phyloP scores from a whole-genome alignment of 164 flowering plant genomes.

The Vitis cinerea region DNA sequence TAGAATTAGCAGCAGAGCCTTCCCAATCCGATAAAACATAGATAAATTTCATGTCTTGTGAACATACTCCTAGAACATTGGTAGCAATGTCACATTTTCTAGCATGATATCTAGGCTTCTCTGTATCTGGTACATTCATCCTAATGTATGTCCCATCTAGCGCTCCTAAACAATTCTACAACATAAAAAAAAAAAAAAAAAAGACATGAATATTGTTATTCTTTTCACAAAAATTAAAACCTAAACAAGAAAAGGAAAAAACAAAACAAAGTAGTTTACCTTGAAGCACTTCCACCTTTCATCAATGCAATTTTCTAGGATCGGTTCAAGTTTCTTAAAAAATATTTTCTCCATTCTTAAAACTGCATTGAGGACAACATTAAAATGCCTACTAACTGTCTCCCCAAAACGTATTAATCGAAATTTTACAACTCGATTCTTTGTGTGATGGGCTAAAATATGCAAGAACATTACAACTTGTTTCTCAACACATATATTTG shows the following conservation, averaged over 20 bases:
- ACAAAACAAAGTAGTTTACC: background rate
- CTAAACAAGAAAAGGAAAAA: background rate
- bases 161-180: constrained; percentile 14
- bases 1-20: constrained; percentile 2
- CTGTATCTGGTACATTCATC: background rate
- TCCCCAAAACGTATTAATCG: constrained; percentile 2
- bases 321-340: constrained; percentile 5
- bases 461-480: constrained; percentile 13
- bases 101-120: constrained; percentile 1
- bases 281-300: constrained; percentile 21
- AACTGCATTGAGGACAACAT: constrained; percentile 2
- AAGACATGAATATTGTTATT: background rate
- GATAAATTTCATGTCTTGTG: constrained; percentile 6
- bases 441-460: constrained; percentile 11
- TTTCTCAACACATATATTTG: constrained; percentile 9
- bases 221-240: background rate
- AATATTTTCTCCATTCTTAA: background rate
- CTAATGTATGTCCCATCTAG: constrained; percentile 13
- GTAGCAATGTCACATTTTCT: constrained; percentile 13
- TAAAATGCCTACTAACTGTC: constrained; percentile 13
- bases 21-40: constrained; percentile 15
- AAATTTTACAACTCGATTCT: background rate
- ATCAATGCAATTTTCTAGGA: constrained; percentile 12
- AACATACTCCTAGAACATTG: constrained; percentile 13
- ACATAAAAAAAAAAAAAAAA: background rate